Evolutionary conservation across 108 stramenopile species (phyloP).

Genomic region (Cyclotella baltica): DNA sequence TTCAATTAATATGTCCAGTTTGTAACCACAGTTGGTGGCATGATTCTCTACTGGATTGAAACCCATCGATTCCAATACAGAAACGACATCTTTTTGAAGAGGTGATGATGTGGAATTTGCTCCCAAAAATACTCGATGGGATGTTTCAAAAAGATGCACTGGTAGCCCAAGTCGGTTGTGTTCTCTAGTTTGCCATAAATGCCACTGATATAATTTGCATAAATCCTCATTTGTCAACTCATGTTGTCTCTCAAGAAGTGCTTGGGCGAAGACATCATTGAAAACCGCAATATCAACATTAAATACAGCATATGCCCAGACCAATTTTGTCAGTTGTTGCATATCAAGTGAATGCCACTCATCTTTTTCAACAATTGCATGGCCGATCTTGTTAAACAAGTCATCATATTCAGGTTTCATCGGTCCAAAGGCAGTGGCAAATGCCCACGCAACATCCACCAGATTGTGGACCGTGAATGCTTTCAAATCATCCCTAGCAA

Average conservation of each 20-base stretch:
- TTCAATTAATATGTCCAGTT: conserved; percentile 16
- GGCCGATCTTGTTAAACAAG: no score
- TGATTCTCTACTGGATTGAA: conserved; percentile 25
- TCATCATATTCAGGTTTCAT: no score
- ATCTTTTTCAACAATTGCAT: no score
- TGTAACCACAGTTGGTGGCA: conserved; percentile 15
- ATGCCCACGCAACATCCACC: no score
- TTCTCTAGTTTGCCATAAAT: conserved; percentile 24
- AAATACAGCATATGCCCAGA: background rate
- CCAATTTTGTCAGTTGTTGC: background rate
- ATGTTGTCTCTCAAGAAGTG: background rate
- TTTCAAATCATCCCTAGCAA: background rate
- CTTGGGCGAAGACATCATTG: background rate
- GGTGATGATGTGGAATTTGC: background rate
- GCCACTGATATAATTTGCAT: conserved; percentile 21
- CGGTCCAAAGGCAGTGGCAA: no score
- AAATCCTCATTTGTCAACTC: background rate
- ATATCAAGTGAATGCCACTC: no score
- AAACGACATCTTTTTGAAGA: conserved; percentile 11
- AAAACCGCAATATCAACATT: conserved; percentile 5
- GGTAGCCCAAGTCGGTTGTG: background rate
- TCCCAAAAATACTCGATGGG: background rate
- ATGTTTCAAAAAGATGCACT: background rate
- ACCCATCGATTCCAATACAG: conserved; percentile 2
- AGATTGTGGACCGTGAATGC: no score